Conservation (phyloP, 306 rosid genomes). For the Luffa aegyptiaca region DNA sequence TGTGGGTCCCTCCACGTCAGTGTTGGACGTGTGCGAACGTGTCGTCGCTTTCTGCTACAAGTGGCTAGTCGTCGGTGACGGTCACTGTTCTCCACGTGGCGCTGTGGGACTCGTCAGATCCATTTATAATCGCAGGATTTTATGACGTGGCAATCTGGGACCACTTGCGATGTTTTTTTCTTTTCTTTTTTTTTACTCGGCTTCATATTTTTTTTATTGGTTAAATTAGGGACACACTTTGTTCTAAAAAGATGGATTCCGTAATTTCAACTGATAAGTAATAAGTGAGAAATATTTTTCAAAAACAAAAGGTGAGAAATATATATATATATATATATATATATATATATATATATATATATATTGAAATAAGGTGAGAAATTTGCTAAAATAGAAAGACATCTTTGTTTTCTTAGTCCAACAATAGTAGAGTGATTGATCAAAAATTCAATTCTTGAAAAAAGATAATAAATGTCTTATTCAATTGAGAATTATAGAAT, state of each 20-base stretch:
- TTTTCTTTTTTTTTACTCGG: not conserved
- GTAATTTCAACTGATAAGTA: not conserved
- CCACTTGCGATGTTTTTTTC: not conserved
- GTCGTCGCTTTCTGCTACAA: slow-evolving; percentile 29
- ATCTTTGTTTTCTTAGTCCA: no score
- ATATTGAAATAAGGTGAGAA: no score
- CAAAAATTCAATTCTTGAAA: no score
- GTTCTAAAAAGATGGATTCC: not conserved
- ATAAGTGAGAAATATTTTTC: no score
- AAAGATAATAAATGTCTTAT: no score
- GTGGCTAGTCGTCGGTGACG: slow-evolving; percentile 20
- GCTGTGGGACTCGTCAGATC: not conserved
- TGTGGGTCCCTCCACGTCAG: slow-evolving; percentile 40
- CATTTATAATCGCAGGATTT: not conserved
- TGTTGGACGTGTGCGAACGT: slow-evolving; percentile 29
- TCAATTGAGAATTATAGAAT: no score
- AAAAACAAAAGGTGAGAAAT: no score
- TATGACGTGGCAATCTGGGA: slow-evolving; percentile 24
- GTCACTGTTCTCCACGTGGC: not conserved
- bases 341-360: no score
- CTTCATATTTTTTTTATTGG: not conserved
- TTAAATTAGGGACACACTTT: not conserved
- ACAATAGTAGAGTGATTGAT: no score
- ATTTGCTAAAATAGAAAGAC: no score
- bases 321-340: no score